Conservation (phyloP, 257 asterid genomes). For the Nicotiana attenuata region DNA sequence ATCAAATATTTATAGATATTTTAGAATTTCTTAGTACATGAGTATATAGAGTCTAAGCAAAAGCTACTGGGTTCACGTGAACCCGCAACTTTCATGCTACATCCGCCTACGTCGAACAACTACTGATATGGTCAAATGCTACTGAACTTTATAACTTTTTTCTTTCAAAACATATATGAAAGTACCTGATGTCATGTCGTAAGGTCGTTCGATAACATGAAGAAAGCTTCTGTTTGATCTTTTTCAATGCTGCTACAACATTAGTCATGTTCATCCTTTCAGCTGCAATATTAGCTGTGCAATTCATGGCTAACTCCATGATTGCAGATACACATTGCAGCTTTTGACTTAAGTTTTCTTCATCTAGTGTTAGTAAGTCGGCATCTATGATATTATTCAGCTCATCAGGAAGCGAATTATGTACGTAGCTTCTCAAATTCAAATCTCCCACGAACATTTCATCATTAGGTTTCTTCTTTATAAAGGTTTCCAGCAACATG, state of each 20-base stretch:
- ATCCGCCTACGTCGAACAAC: neutral
- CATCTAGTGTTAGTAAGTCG: neutral
- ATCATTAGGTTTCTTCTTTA: neutral
- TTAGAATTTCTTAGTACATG: too few species aligned
- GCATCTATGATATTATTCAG: conserved; percentile 10
- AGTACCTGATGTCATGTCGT: too few species aligned
- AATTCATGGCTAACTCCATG: conserved; percentile 12
- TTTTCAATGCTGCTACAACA: conserved; percentile 6
- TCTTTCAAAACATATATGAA: too few species aligned
- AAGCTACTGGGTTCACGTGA: too few species aligned
- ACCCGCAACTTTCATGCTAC: too few species aligned
- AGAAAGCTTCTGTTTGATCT: conserved; percentile 11
- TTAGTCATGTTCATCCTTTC: conserved; percentile 14
- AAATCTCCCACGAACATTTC: neutral
- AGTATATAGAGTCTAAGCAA: too few species aligned
- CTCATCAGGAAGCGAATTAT: neutral
- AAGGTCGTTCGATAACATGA: neutral
- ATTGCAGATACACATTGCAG: neutral
- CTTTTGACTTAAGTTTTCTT: neutral
- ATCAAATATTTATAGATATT: too few species aligned
- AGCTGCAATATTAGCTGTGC: neutral
- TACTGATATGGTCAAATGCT: neutral
- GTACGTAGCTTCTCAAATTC: neutral
- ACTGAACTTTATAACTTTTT: neutral
- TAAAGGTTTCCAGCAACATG: conserved; percentile 13